These are phyloP conservation scores for Ochetophila trinervis DNA, from an alignment of 306 rosid species.

Conservation along the genomic window DNA sequence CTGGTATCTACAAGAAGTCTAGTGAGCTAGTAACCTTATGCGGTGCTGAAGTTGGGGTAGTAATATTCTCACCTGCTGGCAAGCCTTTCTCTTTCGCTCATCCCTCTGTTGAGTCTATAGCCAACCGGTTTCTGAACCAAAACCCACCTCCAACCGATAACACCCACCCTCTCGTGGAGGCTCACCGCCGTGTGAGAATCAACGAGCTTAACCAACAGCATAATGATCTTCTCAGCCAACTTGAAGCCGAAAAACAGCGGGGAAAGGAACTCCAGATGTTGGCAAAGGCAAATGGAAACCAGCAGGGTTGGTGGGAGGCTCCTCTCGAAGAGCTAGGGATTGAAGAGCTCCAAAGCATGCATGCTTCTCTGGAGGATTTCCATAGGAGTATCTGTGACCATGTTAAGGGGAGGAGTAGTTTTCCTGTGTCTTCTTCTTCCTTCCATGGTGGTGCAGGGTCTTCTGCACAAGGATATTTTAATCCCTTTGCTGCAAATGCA, in stretches of 20 bases:
- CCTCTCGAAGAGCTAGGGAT: constrained; percentile 17
- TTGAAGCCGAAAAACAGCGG: constrained; percentile 18
- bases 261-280: constrained; percentile 6
- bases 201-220: constrained; percentile 18
- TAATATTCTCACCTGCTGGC: constrained; percentile 35
- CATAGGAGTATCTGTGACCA: background rate
- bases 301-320: constrained; percentile 35
- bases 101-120: constrained; percentile 26
- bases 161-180: constrained; percentile 21
- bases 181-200: constrained; percentile 19
- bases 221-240: constrained; percentile 10
- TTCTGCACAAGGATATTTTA: background rate
- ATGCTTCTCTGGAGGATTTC: background rate
- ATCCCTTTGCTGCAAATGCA: no score
- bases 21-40: constrained; percentile 29
- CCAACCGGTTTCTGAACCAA: constrained; percentile 3
- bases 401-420: constrained; percentile 12
- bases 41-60: constrained; percentile 36
- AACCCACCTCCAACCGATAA: background rate
- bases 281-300: background rate
- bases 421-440: background rate
- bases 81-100: constrained; percentile 34
- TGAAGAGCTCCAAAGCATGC: constrained; percentile 10
- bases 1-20: constrained; percentile 35
- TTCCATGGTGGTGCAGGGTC: background rate